Evolutionary conservation across 768 basidiomycete species (phyloP), one percentile per base, ranked within the genome.

Genomic region (Mycena alexandri): DNA sequence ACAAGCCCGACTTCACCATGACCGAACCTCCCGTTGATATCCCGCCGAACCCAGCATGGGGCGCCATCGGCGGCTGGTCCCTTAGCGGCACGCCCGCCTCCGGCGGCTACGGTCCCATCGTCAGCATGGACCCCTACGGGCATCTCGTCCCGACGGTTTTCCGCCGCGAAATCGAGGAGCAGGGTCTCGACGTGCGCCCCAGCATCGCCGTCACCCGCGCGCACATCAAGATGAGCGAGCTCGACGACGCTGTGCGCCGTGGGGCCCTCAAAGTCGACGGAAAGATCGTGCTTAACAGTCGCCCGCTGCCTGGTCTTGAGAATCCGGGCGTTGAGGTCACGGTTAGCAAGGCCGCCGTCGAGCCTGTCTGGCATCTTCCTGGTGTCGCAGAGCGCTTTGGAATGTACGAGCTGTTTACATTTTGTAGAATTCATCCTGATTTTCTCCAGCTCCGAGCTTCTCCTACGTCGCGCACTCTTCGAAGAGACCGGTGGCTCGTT

Each of bases 401-500:
- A 22, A 95, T 98, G 94, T 93, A 72, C 75, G 92, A 84, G 13
- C 16, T 13, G 8, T 14, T 29, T 57, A 53, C 42, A 9, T 48
- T 57, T 36, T 55, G 63, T 46, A 1, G 29, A 53, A 12, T 24
- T 29, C 13, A 59, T 52, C 44, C 54, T 38, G 38, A 24, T 36
- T 46, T 51, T 13, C 48, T 22, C 54, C 14, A 94, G 93, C 54
- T 93, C 93, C 0, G 97, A 99, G 77, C 86, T 83, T 19, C 79
- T 95, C 0, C 87, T 99, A 3, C 89, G 97, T 21, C 86, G 97
- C n/a, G 92, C 94, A 0, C 83, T 99, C 42, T 99, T 98, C 71
- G 97, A 99, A 77, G 97, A 98, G 70, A 97, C 95, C 0, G 95
- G 94, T 72, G 95, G 95, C 74, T 95, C 94, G 92, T 95, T 94